Evolutionary conservation across 2,329 filamentous ascomycete genomes (phyloP), one percentile per base, ranked within the genome.

Genomic region (Xylaria sp.): DNA sequence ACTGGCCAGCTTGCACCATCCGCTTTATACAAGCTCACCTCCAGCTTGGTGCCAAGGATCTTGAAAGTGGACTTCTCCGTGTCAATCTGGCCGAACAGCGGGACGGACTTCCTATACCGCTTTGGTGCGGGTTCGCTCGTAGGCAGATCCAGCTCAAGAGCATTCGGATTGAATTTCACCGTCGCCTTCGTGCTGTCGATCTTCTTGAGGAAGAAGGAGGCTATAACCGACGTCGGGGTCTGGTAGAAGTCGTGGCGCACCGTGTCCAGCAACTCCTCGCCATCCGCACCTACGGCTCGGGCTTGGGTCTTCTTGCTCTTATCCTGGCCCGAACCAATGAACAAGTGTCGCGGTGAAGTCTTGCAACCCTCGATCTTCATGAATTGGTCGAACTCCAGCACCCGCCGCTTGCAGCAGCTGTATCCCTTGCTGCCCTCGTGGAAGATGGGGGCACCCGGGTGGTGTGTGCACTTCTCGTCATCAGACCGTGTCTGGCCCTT

Each of bases 371-470:
- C 86, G 61, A 99, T 93, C 76, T 90, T 94, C 87, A 99, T 87
- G 76, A 99, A 99, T 75, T 97, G 89, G 73, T 99, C 92, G 75
- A 99, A 99, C 72, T 99, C 94, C 60, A 99, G 78, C 59, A 99
- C 94, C 44, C 92, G 84, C 69, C 91, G 82, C 83, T 97, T 97
- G 78, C 94, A 99, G 80, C 94, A 99, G 61, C 87, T 92, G 82
- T 94, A 99, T 1, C 94, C 94, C 79, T 99, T 99, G 77, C 91
- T 96, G 42, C 94, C 94, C 78, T 99, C 94, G 74, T 99, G 94
- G 78, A 99, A 99, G 66, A 99, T 88, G 23, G 94, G 91, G 19
- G 83, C 85, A 3, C 94, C 94, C 0, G 94, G 92, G 75, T 99
- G 94, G 71, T 96, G 88, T 52, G 90, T 81, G 72, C 94, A 99